phyloP scores from a whole-genome alignment of 2,329 filamentous ascomycete species.

The Lachnellula cervina region DNA sequence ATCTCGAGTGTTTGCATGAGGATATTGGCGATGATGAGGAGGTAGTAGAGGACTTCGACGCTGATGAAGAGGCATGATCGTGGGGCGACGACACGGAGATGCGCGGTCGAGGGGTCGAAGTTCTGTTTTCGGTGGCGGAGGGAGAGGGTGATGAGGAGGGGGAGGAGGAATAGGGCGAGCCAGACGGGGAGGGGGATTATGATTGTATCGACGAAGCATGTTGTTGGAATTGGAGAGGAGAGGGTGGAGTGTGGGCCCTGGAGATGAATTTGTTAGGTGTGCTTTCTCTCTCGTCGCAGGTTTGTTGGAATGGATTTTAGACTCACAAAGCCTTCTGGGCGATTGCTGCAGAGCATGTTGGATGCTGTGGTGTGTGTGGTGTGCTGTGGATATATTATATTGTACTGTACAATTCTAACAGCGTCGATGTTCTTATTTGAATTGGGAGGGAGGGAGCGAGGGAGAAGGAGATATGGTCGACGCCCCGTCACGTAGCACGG shows the following conservation, averaged over 20 bases:
- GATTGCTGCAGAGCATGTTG: conserved; percentile 26
- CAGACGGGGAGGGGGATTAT: conserved; percentile 34
- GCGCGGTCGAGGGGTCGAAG: conserved; percentile 21
- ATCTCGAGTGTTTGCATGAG: conserved; percentile 33
- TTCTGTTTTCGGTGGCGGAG: conserved; percentile 17
- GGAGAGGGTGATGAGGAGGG: conserved; percentile 21
- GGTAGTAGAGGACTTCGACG: conserved; percentile 26
- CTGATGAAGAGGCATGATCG: conserved; percentile 15
- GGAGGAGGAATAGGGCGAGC: conserved; percentile 28
- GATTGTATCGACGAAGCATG: conserved; percentile 34
- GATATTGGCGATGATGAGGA: conserved; percentile 29
- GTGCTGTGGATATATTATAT: too few relatives aligned
- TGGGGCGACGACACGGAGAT: conserved; percentile 11
- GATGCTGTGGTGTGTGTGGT: neutral
- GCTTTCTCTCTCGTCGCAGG: neutral
- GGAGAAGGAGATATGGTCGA: too few relatives aligned
- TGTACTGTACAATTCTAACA: neutral
- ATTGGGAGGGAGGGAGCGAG: too few relatives aligned
- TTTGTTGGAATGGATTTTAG: neutral
- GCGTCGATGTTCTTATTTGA: too few relatives aligned
- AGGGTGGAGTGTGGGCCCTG: conserved; percentile 32
- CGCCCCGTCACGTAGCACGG: too few relatives aligned
- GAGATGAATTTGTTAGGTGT: neutral
- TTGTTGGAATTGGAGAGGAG: conserved; percentile 32
- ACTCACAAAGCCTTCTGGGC: conserved; percentile 33